These are phyloP conservation scores for Yamadazyma diospyri DNA, from an alignment of 1,139 yeast genomes.

Conservation along the genomic window DNA sequence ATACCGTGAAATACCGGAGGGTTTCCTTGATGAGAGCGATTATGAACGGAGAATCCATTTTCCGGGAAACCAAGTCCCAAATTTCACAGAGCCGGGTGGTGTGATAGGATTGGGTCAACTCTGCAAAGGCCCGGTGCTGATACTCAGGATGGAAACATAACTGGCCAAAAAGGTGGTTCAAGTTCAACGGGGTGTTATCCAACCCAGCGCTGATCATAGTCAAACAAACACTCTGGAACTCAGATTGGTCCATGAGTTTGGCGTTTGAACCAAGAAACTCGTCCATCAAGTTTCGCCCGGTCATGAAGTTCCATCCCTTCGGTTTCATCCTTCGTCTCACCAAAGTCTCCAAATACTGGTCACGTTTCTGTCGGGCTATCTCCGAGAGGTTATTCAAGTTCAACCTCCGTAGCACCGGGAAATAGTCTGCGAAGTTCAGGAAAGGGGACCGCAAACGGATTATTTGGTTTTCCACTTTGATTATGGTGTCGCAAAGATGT, in stretches of 20 bases:
- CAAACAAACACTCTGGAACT: conserved; percentile 60
- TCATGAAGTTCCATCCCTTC: neutral
- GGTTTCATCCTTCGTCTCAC: neutral
- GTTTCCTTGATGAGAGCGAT: conserved; percentile 63
- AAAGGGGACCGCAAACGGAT: conserved; percentile 62
- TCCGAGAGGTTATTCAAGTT: conserved; percentile 21
- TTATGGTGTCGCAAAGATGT: conserved; percentile 48
- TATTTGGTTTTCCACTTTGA: conserved; percentile 61
- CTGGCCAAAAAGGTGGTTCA: conserved; percentile 61
- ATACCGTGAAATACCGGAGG: conserved; percentile 57
- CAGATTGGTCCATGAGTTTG: conserved; percentile 21
- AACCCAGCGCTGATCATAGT: conserved; percentile 81
- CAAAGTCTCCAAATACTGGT: conserved; percentile 49
- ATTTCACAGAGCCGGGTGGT: conserved; percentile 31
- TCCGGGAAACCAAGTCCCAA: conserved; percentile 41
- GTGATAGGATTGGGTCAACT: conserved; percentile 26
- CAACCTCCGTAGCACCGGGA: conserved; percentile 47
- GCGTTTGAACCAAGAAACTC: conserved; percentile 5
- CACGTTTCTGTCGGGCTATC: conserved; percentile 45
- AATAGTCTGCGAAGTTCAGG: conserved; percentile 58
- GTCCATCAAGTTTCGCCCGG: conserved; percentile 3
- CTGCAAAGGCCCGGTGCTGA: conserved; percentile 40
- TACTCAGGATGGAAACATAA: conserved; percentile 40
- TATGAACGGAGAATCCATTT: conserved; percentile 43
- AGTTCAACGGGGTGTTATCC: conserved; percentile 66